phyloP scores from a whole-genome alignment of 2,329 filamentous ascomycete genomes.

The Fusarium temperatum region DNA sequence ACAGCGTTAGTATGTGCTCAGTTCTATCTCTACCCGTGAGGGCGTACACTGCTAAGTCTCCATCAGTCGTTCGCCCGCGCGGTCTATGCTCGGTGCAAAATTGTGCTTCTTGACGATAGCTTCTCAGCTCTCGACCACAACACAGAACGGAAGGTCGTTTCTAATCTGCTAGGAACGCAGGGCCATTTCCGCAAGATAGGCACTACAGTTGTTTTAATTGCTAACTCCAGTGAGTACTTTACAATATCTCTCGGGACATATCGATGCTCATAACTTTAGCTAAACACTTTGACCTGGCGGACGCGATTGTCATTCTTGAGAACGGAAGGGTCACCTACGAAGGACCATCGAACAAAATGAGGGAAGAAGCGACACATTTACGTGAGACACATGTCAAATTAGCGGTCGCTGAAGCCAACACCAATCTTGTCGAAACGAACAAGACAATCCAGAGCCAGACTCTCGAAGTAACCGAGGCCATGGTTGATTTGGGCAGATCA shows the following conservation, averaged over 20 bases:
- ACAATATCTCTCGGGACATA: accelerated
- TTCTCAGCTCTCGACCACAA: not conserved
- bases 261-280: not conserved
- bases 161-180: not conserved
- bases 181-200: not conserved
- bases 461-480: not conserved
- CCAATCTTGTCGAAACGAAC: not conserved
- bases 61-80: not conserved
- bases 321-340: no score
- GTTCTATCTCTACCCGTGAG: accelerated
- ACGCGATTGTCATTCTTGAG: not conserved
- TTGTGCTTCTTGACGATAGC: not conserved
- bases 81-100: not conserved
- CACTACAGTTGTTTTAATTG: not conserved
- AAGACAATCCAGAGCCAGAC: not conserved
- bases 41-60: accelerated
- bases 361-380: not conserved
- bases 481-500: not conserved
- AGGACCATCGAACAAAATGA: not conserved
- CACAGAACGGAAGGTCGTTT: not conserved
- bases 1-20: not conserved
- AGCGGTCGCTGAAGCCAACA: accelerated
- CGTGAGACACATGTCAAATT: no score
- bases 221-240: not conserved
- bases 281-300: not conserved